Conservation (phyloP, 2,329 filamentous ascomycete genomes). For the Stemphylium beticola region DNA sequence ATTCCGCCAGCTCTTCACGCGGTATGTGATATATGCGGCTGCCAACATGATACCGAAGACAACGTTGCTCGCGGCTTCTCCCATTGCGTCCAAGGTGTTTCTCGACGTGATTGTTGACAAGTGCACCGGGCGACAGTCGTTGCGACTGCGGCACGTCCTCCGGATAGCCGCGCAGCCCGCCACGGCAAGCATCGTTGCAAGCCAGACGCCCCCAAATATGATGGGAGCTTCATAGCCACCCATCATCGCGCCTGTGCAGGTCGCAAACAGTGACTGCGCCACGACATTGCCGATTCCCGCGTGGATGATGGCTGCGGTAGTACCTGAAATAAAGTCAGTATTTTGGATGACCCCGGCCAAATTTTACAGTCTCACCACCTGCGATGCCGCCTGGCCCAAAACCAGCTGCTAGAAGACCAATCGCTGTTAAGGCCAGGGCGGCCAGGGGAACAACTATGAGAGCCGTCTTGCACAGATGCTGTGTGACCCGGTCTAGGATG, state of each 20-base stretch:
- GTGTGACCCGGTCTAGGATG: conserved; percentile 1
- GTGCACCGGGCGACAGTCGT: neutral
- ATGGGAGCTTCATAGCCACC: conserved; percentile 24
- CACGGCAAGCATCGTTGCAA: neutral
- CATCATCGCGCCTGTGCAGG: conserved; percentile 34
- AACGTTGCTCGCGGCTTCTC: neutral
- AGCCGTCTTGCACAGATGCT: conserved; percentile 9
- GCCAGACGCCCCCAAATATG: conserved; percentile 15
- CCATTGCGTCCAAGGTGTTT: no score
- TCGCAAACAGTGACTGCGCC: conserved; percentile 29
- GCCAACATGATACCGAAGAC: neutral
- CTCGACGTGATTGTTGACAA: no score
- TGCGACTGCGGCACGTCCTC: neutral
- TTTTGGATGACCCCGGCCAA: no score
- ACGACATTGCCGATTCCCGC: conserved; percentile 25
- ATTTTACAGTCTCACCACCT: neutral
- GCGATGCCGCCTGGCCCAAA: conserved; percentile 8
- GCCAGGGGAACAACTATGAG: conserved; percentile 8
- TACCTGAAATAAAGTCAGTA: conserved; percentile 19
- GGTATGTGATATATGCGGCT: neutral
- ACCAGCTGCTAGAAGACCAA: conserved; percentile 1
- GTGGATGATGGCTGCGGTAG: conserved; percentile 31
- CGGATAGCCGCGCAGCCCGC: neutral
- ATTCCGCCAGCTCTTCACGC: neutral
- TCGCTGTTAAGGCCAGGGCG: conserved; percentile 1